A percentile compares a stretch with the other conserved stretches of the same genome.
Evolutionary conservation across 2,329 filamentous ascomycete species (phyloP).

Genomic region (Colletotrichum eremochloae): DNA sequence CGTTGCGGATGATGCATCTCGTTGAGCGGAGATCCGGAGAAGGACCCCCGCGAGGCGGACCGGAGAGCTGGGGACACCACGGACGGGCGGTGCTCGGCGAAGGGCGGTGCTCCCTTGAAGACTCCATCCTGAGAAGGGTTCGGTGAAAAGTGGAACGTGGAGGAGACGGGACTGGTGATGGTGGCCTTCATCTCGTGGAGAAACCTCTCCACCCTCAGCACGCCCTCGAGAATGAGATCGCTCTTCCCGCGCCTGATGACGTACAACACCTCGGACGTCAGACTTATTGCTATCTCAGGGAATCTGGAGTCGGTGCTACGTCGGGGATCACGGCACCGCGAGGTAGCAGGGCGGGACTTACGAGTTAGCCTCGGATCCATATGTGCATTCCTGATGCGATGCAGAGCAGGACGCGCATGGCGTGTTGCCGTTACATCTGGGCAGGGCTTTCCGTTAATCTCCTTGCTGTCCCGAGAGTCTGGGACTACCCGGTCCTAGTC

Average conservation of each 20-base stretch:
- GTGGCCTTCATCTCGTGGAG: constrained; percentile 60
- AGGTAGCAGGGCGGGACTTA: constrained; percentile 46
- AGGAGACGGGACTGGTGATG: constrained; percentile 49
- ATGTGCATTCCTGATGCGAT: constrained; percentile 56
- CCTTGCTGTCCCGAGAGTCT: constrained; percentile 17
- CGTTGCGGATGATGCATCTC: constrained; percentile 43
- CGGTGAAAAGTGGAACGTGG: constrained; percentile 31
- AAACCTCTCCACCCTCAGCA: constrained; percentile 61
- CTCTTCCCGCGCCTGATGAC: constrained; percentile 60
- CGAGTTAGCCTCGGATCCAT: constrained; percentile 60
- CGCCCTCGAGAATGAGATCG: constrained; percentile 65
- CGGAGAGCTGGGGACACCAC: constrained; percentile 44
- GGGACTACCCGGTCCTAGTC: constrained; percentile 21
- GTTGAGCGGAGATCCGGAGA: constrained; percentile 43
- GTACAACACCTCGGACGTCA: constrained; percentile 27
- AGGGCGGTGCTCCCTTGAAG: constrained; percentile 30
- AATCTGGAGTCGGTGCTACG: not conserved
- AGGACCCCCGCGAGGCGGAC: constrained; percentile 44
- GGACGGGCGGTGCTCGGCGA: constrained; percentile 32
- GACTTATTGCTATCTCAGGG: not conserved
- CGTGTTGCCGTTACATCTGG: constrained; percentile 62
- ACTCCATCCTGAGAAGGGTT: constrained; percentile 32
- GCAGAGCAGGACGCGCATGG: constrained; percentile 58
- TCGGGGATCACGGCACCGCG: constrained; percentile 29
- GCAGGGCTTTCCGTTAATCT: constrained; percentile 28